Evolutionary conservation across 495 filamentous ascomycete genomes (phyloP), one percentile per base, ranked within the genome.

Genomic region (Tuber calosporum): DNA sequence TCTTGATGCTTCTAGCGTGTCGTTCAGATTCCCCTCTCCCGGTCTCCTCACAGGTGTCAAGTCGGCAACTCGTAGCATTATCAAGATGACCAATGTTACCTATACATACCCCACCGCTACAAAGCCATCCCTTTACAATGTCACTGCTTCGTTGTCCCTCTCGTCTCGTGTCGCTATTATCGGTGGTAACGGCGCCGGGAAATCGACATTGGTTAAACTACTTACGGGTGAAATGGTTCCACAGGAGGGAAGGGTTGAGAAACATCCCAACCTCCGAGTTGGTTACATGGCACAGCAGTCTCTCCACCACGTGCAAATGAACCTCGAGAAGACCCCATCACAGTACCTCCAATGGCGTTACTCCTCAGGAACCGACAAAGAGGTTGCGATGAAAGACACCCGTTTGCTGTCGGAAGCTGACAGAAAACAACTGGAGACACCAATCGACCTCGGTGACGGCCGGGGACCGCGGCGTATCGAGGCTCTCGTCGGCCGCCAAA

Each of bases 281-380:
- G 96, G 96, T 67, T 98, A 98, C 86, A 97, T 98, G 87, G 97
- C 97, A 85, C 96, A 99, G 84, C 96, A 98, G 82, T 96, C 96
- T 30, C 88, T 99, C 17, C 95, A 99, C 86, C 95, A 98, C 88
- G 94, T 99, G 17, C 94, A 98, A 84, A 96, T 97, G 94, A 95
- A 99, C 81, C 87, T 99, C 77, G 95, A 99, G 83, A 98, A 98
- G 88, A 99, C 95, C 5, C 95, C 95, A 13, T 97, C 94, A 81
- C 95, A 99, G 83, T 99, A 99, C 81, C 87, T 99, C 42, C 94
- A 97, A 85, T 99, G 95, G 95, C 92, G 95, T 74, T 99, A 98
- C 80, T 92, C 92, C 69, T 92, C 97, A 81, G 95, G 95, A 77
- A 94, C 97, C 77, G 95, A 99, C 81, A 91, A 95, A 68, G 95